Percentiles rank a stretch among this genome's conserved stretches.
Conservation (phyloP, 73 alveolate genomes). For the Paramecium biaurelia region DNA sequence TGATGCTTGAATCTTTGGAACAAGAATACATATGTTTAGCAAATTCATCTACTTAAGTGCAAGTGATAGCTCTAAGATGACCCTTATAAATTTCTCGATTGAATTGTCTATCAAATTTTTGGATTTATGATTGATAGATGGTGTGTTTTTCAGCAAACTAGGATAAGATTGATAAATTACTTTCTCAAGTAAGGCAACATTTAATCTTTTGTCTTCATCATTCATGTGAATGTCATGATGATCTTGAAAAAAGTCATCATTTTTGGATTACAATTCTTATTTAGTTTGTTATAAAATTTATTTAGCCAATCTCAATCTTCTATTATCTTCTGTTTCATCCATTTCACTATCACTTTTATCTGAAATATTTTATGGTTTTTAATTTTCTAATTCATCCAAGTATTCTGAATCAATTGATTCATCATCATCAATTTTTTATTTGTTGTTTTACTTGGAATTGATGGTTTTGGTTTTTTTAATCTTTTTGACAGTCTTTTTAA, state of each 20-base stretch:
- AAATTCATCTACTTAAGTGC: slow-evolving; percentile 42
- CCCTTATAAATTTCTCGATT: slow-evolving; percentile 49
- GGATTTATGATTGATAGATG: neutral
- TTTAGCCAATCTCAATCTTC: slow-evolving; percentile 63
- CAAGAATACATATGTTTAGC: slow-evolving; percentile 44
- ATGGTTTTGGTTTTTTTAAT: neutral
- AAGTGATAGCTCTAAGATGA: slow-evolving; percentile 57
- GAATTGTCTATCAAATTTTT: slow-evolving; percentile 21
- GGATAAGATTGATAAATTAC: neutral
- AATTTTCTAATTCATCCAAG: slow-evolving; percentile 10
- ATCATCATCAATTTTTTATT: neutral
- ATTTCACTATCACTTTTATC: slow-evolving; percentile 35
- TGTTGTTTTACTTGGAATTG: neutral
- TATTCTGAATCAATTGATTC: slow-evolving; percentile 8
- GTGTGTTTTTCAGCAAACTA: slow-evolving; percentile 61
- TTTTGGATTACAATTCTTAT: neutral
- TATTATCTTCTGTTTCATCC: slow-evolving; percentile 58
- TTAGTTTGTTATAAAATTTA: slow-evolving; percentile 55
- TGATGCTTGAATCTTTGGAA: slow-evolving; percentile 58
- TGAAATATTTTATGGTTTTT: neutral
- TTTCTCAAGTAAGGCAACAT: slow-evolving; percentile 42
- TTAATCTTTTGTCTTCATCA: slow-evolving; percentile 50
- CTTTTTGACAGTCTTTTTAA: neutral
- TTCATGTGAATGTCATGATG: slow-evolving; percentile 5
- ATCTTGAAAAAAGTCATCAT: slow-evolving; percentile 1